Evolutionary conservation across 345 rosid genomes (phyloP).

Genomic region (Melastoma malabathricum): DNA sequence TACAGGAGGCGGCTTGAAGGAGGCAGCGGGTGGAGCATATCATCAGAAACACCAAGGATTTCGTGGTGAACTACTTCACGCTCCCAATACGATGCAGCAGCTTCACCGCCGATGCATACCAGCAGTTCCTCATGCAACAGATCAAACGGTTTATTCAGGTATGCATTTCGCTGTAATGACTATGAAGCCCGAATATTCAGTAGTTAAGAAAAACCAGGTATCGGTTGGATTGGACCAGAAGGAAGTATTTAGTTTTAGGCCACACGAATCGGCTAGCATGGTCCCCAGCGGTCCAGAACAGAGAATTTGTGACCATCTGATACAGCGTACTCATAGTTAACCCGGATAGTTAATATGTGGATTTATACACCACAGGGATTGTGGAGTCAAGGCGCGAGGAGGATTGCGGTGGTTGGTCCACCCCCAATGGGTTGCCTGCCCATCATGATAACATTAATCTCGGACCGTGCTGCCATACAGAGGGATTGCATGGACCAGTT

Average conservation of each 20-base stretch:
- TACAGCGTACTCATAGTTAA: no score
- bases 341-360: no score
- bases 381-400: slow-evolving; percentile 51
- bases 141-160: slow-evolving; percentile 42
- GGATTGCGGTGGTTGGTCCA: slow-evolving; percentile 24
- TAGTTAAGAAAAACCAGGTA: no score
- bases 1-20: slow-evolving; percentile 33
- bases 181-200: no score
- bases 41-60: slow-evolving; percentile 40
- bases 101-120: slow-evolving; percentile 37
- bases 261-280: no score
- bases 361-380: slow-evolving; percentile 21
- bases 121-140: slow-evolving; percentile 38
- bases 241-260: no score
- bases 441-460: slow-evolving; percentile 41
- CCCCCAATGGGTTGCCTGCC: slow-evolving; percentile 89
- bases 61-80: slow-evolving; percentile 37
- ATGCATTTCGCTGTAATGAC: neutral
- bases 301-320: no score
- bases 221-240: no score
- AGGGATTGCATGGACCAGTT: slow-evolving; percentile 44
- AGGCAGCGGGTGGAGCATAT: slow-evolving; percentile 16
- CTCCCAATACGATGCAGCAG: slow-evolving; percentile 39
- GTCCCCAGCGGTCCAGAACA: no score
- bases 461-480: slow-evolving; percentile 17